Base-by-base conservation (phyloP, 441 rosid genomes). In the Jatropha multifida region DNA sequence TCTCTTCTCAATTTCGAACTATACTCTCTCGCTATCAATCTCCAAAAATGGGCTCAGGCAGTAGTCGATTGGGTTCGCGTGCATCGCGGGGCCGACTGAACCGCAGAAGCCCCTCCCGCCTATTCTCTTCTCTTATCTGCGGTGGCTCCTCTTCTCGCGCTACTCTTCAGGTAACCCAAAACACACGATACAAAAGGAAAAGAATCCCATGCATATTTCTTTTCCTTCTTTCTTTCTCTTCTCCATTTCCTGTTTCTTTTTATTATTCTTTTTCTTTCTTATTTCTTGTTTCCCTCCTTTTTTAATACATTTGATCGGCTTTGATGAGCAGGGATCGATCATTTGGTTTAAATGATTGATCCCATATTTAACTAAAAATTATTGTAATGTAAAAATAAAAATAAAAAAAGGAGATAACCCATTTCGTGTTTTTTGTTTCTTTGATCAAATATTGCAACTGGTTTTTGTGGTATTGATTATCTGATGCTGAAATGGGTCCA, bases 21-120 rank as follows among this genome's bases (percentile, higher is more conserved):
- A 0, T 14, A 65, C 68, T 62, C 63, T 60, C 44, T 44, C 41
- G 23, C 51, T 68, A 40, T 78, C 60, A 49, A 0, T 41, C 55
- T 76, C 66, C 40, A 58, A 49, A 72, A 71, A 90, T 90, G 94
- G 94, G 94, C 74, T 80, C 90, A 44, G 76, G 84, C 77, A 83
- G 72, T 74, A 88, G 92, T 64, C 84, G 88, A 64, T 55, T 78
- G 63, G 84, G 82, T 80, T 69, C 86, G 51, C 71, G 71, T 68
- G 72, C 80, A 14, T 55, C 82, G 20, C 68, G 79, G 76, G 41
- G 75, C 32, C 80, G 83, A 46, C 69, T 49, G 66, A 83, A 74
- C 75, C 86, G 82, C 65, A 4, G 74, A 64, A 74, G 74, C 62
- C 65, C 76, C 15, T 74, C 76, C 77, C 75, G 75, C 37, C 65